phyloP scores from a whole-genome alignment of 257 asterid species.

The Linderniella brevidens region DNA sequence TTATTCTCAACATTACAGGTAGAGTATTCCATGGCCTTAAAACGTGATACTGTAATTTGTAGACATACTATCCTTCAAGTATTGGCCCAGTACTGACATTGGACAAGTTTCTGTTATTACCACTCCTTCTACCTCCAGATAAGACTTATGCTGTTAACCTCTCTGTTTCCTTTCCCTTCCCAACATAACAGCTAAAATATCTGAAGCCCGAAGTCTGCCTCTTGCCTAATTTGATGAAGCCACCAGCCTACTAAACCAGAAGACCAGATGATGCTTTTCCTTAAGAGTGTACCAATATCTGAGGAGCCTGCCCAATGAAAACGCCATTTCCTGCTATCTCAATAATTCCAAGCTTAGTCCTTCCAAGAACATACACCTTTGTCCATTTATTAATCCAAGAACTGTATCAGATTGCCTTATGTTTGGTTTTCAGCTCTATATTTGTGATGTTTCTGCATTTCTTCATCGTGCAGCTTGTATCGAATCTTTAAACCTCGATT shows the following conservation, averaged over 20 bases:
- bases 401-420: too few relatives aligned
- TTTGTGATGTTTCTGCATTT: too few relatives aligned
- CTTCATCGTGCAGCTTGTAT: too few relatives aligned
- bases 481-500: too few relatives aligned
- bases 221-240: constrained; percentile 57
- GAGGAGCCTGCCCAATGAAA: constrained; percentile 56
- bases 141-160: constrained; percentile 70
- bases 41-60: constrained; percentile 10
- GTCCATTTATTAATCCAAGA: constrained; percentile 1
- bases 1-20: constrained; percentile 43
- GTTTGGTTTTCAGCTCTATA: too few relatives aligned
- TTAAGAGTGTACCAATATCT: constrained; percentile 54
- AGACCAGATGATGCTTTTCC: constrained; percentile 85
- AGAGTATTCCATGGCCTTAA: constrained; percentile 23
- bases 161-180: constrained; percentile 75
- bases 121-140: constrained; percentile 25
- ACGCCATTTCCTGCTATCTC: constrained; percentile 51
- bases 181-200: constrained; percentile 79
- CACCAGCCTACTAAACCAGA: constrained; percentile 94
- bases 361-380: constrained; percentile 69
- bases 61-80: constrained; percentile 18
- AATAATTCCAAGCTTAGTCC: constrained; percentile 44
- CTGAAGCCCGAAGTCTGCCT: constrained; percentile 93
- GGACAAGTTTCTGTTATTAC: constrained; percentile 20
- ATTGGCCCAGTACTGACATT: constrained; percentile 14